These are phyloP conservation scores for Trichocomaceae sp. DNA, from an alignment of 2,329 filamentous ascomycete genomes.

Conservation along the genomic window DNA sequence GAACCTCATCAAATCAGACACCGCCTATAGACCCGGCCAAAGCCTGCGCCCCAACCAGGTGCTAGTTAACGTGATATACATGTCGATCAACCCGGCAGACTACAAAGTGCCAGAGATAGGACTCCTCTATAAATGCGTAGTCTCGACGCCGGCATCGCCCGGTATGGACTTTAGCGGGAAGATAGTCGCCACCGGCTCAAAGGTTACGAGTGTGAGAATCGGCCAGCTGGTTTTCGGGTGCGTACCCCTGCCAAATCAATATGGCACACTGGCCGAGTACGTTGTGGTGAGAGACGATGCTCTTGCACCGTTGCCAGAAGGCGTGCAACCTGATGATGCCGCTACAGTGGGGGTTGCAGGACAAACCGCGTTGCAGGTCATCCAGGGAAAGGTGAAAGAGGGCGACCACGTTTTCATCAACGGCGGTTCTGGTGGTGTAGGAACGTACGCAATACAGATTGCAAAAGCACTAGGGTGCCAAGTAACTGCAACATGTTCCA, in stretches of 20 bases:
- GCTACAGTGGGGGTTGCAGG: slow-evolving; percentile 43
- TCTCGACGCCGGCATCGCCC: slow-evolving; percentile 42
- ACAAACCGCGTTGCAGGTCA: slow-evolving; percentile 43
- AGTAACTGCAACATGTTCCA: slow-evolving; percentile 55
- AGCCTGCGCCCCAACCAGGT: slow-evolving; percentile 40
- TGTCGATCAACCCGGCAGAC: slow-evolving; percentile 57
- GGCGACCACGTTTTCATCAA: slow-evolving; percentile 60
- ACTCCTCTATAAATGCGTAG: slow-evolving; percentile 33
- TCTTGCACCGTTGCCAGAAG: slow-evolving; percentile 38
- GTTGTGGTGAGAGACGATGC: slow-evolving; percentile 28
- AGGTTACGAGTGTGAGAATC: slow-evolving; percentile 15
- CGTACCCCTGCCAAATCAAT: slow-evolving; percentile 22
- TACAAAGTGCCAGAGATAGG: slow-evolving; percentile 55
- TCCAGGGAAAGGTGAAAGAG: slow-evolving; percentile 41
- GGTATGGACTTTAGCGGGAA: slow-evolving; percentile 47
- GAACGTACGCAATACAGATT: slow-evolving; percentile 56
- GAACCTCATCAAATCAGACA: slow-evolving; percentile 44
- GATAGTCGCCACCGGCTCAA: slow-evolving; percentile 32
- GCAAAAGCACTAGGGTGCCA: slow-evolving; percentile 55
- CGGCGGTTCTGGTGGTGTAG: slow-evolving; percentile 57
- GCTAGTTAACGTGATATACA: slow-evolving; percentile 50
- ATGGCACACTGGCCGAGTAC: slow-evolving; percentile 43
- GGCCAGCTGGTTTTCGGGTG: slow-evolving; percentile 46
- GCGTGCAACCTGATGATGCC: slow-evolving; percentile 37
- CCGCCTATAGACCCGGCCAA: slow-evolving; percentile 37